These are phyloP conservation scores for Irpex sp. DNA, from an alignment of 1,284 basidiomycete species.

Conservation along the genomic window DNA sequence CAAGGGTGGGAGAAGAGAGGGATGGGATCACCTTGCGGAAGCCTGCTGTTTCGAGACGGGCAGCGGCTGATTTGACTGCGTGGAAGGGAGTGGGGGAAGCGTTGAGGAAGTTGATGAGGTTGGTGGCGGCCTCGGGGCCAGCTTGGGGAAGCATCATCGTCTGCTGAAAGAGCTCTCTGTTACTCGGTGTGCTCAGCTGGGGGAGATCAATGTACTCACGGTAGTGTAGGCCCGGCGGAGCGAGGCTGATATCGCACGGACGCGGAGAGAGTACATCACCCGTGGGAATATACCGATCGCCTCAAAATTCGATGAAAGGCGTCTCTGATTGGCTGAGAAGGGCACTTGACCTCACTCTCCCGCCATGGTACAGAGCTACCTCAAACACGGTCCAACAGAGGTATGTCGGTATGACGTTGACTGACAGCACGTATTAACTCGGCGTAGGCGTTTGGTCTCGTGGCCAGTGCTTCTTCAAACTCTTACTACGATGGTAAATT, in stretches of 20 bases:
- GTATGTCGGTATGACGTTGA: conserved; percentile 32
- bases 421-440: neutral
- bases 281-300: neutral
- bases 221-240: neutral
- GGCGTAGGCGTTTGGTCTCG: conserved; percentile 83
- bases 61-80: conserved; percentile 69
- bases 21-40: conserved; percentile 38
- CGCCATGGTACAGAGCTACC: conserved; percentile 76
- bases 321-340: conserved; percentile 17
- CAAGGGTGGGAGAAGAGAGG: neutral
- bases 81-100: conserved; percentile 95
- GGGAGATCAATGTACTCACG: neutral
- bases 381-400: conserved; percentile 87
- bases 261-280: conserved; percentile 1
- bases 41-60: conserved; percentile 50
- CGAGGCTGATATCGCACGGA: conserved; percentile 1
- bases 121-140: conserved; percentile 60
- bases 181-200: neutral
- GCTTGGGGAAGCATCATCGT: conserved; percentile 46
- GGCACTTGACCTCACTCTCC: conserved; percentile 1
- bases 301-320: conserved; percentile 7
- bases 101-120: conserved; percentile 69
- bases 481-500: conserved; percentile 81
- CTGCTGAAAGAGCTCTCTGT: neutral
- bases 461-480: conserved; percentile 87